Evolutionary conservation across 2,329 filamentous ascomycete genomes (phyloP), one percentile per base, ranked within the genome.

Genomic region (Pyrenochaeta sp.): DNA sequence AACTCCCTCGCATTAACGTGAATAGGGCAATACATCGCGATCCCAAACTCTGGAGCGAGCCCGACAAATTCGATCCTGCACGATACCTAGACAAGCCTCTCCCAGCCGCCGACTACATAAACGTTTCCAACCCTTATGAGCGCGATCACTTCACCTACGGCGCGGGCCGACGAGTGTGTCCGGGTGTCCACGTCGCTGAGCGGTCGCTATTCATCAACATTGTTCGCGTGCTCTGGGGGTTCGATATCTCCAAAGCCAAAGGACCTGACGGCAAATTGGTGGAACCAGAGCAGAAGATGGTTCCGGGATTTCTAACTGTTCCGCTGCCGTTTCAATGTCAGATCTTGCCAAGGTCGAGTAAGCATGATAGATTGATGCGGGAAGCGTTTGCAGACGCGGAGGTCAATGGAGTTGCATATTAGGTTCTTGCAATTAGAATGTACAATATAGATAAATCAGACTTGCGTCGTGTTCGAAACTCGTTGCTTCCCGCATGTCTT

Each of bases 121-220:
- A 70, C 15, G 36, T 51, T 3, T 55, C 62, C 1, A 68, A 75
- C 43, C 68, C 72, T 7, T 63, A 61, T 21, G 69, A 62, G 17
- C 64, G 74, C 3, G 74, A 76, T 33, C 74, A 76, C 48, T 75
- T 75, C 41, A 62, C 71, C 0, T 76, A 74, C 39, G 72, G 74
- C 7, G 71, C 72, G 0, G 74, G 74, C 2, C 48, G 73, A 10
- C 60, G 74, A 4, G 66, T 74, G 1, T 76, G 74, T 54, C 72
- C 72, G 7, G 74, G 73, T 10, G 61, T 74, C 4, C 73, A 75
- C 52, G 68, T 76, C 7, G 74, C 74, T 0, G 73, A 75, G 31
- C 70, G 72, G 27, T 74, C 72, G 2, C 60, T 75, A 5, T 74
- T 67, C 40, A 72, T 75, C 53, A 73, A 73, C 32, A 69, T 75